Evolutionary conservation across 1,284 basidiomycete genomes (phyloP).

Genomic region (Ustilago vetiveriae): DNA sequence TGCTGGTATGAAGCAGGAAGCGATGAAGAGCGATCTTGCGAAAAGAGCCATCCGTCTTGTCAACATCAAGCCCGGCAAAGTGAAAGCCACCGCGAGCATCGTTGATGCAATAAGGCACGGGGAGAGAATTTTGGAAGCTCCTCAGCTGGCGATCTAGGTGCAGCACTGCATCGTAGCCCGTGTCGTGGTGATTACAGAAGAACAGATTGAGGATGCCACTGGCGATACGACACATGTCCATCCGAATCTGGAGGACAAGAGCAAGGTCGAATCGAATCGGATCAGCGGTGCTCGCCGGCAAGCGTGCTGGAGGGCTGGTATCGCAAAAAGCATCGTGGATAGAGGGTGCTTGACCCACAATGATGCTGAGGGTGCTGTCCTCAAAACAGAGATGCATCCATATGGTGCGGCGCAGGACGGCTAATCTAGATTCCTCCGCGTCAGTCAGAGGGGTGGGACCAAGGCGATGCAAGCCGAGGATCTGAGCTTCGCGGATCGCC

Average conservation of each 20-base stretch:
- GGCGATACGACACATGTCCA: conserved; percentile 13
- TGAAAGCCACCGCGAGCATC: neutral
- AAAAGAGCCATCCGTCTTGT: neutral
- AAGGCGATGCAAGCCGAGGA: conserved; percentile 24
- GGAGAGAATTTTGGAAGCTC: conserved; percentile 1
- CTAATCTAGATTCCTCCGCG: neutral
- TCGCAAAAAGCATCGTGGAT: conserved; percentile 24
- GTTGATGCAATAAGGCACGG: conserved; percentile 1
- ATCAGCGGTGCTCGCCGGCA: neutral
- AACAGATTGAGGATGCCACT: conserved; percentile 11
- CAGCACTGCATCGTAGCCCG: conserved; percentile 6
- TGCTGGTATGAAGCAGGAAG: conserved; percentile 16
- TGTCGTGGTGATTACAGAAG: conserved; percentile 9
- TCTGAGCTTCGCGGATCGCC: conserved; percentile 13
- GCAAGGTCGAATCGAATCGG: neutral
- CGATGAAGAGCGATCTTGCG: conserved; percentile 17
- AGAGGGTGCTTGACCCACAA: conserved; percentile 18
- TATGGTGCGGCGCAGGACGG: conserved; percentile 1
- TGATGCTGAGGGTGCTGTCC: conserved; percentile 15
- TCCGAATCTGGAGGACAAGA: conserved; percentile 3
- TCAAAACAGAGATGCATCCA: conserved; percentile 27
- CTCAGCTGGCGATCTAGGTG: conserved; percentile 13
- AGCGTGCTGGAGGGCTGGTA: neutral
- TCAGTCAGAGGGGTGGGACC: neutral
- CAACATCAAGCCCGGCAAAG: neutral